Base-by-base conservation (phyloP, 176 grass and related monocot species). In the Alopecurus myosuroides region DNA sequence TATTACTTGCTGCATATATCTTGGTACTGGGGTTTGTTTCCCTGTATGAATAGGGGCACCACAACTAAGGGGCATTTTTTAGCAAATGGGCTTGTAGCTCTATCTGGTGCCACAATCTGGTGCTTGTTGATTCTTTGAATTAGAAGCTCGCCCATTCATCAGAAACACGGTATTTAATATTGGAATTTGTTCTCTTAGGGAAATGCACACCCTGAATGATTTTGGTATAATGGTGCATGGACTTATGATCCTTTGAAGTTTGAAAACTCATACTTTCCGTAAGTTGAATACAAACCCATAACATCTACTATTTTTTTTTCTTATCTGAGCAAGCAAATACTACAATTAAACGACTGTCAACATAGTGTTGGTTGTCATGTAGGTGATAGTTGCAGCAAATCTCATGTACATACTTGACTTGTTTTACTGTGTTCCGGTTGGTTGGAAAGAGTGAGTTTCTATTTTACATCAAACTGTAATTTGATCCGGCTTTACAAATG, bases 251-350 rank as follows among this genome's bases (percentile, higher is more conserved):
- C 96, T 83, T 86, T 95, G 19, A 95, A 98, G 85, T 95, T 98
- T 77, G 93, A 92, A 77, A 95, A 95, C 80, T 95, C 93, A 7
- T 94, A 92, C 84, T 98, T 98, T 82, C 18, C 88, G 96, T 98
- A 92, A 92, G 93, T 86, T 14, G 26, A 74, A 62, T 73, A 58
- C 31, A 89, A 84, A 80, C 8, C 44, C 70, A 40, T 22, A 86
- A 33, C 78, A 28, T 76, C 20, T 88, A 33, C 62, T n/a, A n/a
- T 35, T 35, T 50, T 50, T 19, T 50, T 50, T 50, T 19, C 48
- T 50, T 50, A 50, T 19, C 48, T 50, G 48, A 18, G 17, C 48
- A 50, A 19, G 19, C 19, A 3, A 50, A 19, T 50, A 15, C 48
- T 19, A 7, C 48, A 50, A 50, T 50, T 50, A 50, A 50, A 50